phyloP scores from a whole-genome alignment of 805 yeast genomes.

The Lachancea meyersii region DNA sequence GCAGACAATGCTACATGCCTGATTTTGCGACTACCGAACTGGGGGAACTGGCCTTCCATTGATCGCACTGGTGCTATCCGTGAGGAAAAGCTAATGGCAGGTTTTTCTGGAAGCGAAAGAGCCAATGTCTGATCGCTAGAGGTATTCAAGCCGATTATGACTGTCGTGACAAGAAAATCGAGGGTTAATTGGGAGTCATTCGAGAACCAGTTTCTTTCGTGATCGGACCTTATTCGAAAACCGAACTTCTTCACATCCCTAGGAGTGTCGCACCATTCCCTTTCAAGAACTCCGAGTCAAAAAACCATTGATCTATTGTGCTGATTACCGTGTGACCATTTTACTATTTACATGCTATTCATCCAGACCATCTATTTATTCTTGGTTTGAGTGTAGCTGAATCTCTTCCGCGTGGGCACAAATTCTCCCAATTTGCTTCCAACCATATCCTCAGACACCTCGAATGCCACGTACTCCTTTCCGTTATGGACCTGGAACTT shows the following conservation, averaged over 20 bases:
- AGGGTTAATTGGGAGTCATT: no score
- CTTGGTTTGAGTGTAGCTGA: slow-evolving; percentile 73
- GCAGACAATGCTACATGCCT: slow-evolving; percentile 95
- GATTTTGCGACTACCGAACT: slow-evolving; percentile 72
- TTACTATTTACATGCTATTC: slow-evolving; percentile 3
- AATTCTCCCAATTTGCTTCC: slow-evolving; percentile 93
- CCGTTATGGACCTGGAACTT: slow-evolving; percentile 96
- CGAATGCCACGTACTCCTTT: slow-evolving; percentile 82
- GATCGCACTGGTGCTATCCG: slow-evolving; percentile 82
- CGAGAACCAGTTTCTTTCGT: no score
- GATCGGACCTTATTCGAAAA: no score
- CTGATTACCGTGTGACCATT: no score
- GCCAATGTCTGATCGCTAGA: slow-evolving; percentile 4
- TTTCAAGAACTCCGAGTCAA: no score
- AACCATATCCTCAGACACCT: slow-evolving; percentile 90
- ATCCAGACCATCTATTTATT: slow-evolving; percentile 33
- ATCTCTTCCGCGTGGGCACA: slow-evolving; percentile 88
- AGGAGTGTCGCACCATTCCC: no score
- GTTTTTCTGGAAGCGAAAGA: slow-evolving; percentile 11
- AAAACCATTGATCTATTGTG: background rate
- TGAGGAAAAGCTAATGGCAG: slow-evolving; percentile 50
- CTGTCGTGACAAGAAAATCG: background rate
- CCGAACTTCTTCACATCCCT: no score
- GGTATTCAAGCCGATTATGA: background rate
- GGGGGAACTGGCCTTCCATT: slow-evolving; percentile 87